Conservation (phyloP, 345 rosid species). For the Aurinia saxatilis region DNA sequence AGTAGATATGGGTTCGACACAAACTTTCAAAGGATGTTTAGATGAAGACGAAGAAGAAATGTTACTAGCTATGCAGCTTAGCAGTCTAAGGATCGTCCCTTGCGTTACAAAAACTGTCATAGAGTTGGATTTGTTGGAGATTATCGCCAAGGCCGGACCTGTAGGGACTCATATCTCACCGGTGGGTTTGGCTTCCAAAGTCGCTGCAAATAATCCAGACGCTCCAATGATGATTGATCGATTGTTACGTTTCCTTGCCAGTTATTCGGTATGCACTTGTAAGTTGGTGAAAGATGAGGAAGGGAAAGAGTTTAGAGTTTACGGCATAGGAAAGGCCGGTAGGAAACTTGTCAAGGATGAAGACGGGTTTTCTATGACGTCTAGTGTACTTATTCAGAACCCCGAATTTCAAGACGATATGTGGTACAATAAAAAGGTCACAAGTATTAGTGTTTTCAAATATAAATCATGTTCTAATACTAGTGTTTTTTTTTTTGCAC, state of each 20-base stretch:
- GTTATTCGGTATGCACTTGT: constrained; percentile 10
- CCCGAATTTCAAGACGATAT: too few relatives aligned
- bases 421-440: too few relatives aligned
- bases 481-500: not conserved
- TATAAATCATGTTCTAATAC: too few relatives aligned
- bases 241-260: too few relatives aligned
- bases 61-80: not conserved
- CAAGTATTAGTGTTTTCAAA: too few relatives aligned
- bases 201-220: not conserved
- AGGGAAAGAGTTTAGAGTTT: not conserved
- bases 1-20: not conserved
- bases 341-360: not conserved
- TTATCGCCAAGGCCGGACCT: too few relatives aligned
- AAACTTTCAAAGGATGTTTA: not conserved
- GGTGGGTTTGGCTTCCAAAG: constrained; percentile 5
- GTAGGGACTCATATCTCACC: constrained; percentile 2
- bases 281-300: constrained; percentile 1
- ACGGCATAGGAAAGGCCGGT: constrained; percentile 4
- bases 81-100: not conserved
- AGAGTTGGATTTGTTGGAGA: too few relatives aligned
- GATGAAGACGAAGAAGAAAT: not conserved
- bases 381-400: not conserved
- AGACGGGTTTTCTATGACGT: too few relatives aligned
- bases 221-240: too few relatives aligned
- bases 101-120: not conserved